Conservation (phyloP, 169 alveolate species). For the Neospora caninum region DNA sequence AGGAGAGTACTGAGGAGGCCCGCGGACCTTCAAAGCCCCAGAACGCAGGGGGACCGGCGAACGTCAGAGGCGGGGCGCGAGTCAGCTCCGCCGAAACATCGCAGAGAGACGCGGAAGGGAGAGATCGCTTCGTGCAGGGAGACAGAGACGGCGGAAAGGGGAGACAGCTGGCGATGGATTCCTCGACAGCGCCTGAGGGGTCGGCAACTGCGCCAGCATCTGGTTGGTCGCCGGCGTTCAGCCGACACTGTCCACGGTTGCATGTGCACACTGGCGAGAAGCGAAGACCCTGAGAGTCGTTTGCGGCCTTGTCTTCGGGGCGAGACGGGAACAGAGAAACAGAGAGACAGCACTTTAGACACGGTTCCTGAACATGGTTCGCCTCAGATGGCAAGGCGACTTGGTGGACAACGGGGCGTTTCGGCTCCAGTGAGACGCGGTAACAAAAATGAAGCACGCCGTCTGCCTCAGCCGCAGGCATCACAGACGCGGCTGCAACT, state of each 20-base stretch:
- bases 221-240: neutral
- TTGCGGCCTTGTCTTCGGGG: neutral
- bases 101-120: neutral
- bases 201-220: neutral
- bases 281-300: neutral
- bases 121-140: neutral
- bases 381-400: neutral
- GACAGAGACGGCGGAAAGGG: neutral
- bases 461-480: conserved; percentile 26
- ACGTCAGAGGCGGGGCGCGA: neutral
- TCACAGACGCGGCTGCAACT: neutral
- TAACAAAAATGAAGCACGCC: neutral
- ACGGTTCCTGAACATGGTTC: neutral
- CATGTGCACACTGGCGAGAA: neutral
- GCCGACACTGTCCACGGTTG: neutral
- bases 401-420: neutral
- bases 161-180: neutral
- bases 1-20: too few species aligned
- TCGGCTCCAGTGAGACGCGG: conserved; percentile 32
- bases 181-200: neutral
- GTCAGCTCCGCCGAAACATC: neutral
- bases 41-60: neutral
- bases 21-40: neutral
- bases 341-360: neutral
- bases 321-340: neutral